A percentile compares a stretch with the other conserved stretches of the same genome.
These are phyloP conservation scores for Aphanomyces cochlioides DNA, from an alignment of 352 stramenopile species.

Conservation along the genomic window DNA sequence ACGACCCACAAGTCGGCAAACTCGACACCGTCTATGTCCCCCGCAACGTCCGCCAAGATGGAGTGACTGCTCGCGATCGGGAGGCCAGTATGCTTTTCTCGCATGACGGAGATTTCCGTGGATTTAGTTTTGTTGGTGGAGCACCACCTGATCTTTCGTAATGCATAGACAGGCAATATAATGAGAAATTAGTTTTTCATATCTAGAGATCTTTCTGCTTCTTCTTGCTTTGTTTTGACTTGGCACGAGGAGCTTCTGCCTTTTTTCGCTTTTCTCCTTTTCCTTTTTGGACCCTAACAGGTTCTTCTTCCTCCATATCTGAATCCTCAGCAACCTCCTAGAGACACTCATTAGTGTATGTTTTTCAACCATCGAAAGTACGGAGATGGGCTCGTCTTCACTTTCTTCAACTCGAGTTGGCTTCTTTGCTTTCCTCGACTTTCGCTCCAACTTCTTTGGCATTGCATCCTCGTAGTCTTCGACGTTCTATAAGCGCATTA, in stretches of 20 bases:
- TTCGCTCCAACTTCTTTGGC: neutral
- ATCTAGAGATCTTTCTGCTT: constrained; percentile 2
- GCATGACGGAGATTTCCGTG: constrained; percentile 14
- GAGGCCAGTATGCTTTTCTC: constrained; percentile 18
- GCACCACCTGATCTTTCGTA: constrained; percentile 14
- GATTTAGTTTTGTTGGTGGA: constrained; percentile 14
- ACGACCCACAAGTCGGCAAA: constrained; percentile 47
- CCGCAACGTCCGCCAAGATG: constrained; percentile 10
- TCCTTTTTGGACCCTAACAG: neutral
- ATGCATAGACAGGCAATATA: neutral
- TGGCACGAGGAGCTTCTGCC: constrained; percentile 5
- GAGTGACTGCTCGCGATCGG: constrained; percentile 3
- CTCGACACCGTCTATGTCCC: constrained; percentile 14
- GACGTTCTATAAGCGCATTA: neutral
- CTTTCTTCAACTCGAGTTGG: constrained; percentile 21
- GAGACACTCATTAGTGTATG: neutral
- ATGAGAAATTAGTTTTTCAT: too few species aligned
- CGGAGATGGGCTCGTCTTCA: constrained; percentile 31
- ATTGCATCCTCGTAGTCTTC: neutral
- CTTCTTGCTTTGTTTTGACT: constrained; percentile 13
- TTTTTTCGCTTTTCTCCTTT: constrained; percentile 14
- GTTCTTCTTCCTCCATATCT: neutral
- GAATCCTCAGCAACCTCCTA: neutral
- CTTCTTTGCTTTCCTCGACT: constrained; percentile 19
- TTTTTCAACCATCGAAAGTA: too few species aligned